These are phyloP conservation scores for Saccharomycopsis capsularis DNA, from an alignment of 805 yeast species.

Conservation along the genomic window DNA sequence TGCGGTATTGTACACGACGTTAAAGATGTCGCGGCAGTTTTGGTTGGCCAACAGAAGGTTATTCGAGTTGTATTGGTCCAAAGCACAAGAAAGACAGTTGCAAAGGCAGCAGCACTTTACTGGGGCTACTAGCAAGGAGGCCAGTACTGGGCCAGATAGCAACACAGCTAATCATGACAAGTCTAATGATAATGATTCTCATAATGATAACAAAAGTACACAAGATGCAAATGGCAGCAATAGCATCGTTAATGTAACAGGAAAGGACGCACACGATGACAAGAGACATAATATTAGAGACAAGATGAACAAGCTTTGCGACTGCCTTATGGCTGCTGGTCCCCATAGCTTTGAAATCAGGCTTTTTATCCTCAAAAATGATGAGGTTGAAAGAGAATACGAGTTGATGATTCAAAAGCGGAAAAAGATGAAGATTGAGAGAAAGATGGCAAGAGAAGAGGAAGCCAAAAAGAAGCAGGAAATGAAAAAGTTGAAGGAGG, in stretches of 20 bases:
- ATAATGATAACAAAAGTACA: neutral
- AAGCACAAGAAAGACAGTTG: conserved; percentile 43
- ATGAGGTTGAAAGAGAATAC: conserved; percentile 48
- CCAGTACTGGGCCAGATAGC: neutral
- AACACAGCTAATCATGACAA: neutral
- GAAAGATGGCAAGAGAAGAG: conserved; percentile 28
- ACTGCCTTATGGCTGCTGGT: conserved; percentile 64
- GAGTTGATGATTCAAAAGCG: conserved; percentile 31
- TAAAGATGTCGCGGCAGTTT: conserved; percentile 64
- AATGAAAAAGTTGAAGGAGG: conserved; percentile 25
- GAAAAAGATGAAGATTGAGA: conserved; percentile 26
- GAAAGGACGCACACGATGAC: neutral
- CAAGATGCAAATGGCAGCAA: neutral
- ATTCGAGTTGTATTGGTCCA: conserved; percentile 77
- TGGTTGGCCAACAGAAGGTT: conserved; percentile 54
- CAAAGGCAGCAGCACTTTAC: too few relatives aligned
- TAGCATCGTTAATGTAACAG: too few relatives aligned
- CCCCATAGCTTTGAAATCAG: conserved; percentile 78
- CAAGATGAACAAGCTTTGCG: conserved; percentile 82
- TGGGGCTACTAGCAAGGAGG: neutral
- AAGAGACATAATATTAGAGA: conserved; percentile 60
- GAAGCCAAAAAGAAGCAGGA: conserved; percentile 29
- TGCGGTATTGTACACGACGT: conserved; percentile 62
- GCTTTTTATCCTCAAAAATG: conserved; percentile 80
- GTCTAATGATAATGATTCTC: neutral